Evolutionary conservation across 2,329 filamentous ascomycete species (phyloP), one percentile per base, ranked within the genome.

Genomic region (Curvularia sp.): DNA sequence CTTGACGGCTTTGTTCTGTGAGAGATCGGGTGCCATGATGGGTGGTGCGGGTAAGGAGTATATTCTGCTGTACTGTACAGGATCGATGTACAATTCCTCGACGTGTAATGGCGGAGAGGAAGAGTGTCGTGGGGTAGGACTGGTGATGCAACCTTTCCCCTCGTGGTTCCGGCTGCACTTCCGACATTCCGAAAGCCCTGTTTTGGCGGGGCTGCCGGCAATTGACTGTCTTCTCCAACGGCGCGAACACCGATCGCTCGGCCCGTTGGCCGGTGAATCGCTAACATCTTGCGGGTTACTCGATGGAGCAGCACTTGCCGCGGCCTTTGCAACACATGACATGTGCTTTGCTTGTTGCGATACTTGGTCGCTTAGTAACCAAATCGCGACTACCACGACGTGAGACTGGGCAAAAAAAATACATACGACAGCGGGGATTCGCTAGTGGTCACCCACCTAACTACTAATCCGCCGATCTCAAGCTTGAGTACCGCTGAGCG

Each of bases 11-110:
- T 68, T 70, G 59, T 76, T 74, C 27, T 74, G 67, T 54, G 86
- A 86, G 36, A 77, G 80, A 69, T 83, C 80, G 30, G 69, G 60
- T 1, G 84, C 84, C 36, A 85, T 85, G 34, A 9, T 41, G 10
- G 13, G 19, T 30, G 25, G n/a, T 50, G 21, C 34, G 3, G 5
- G 7, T 19, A 5, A 38, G 5, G n/a, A 32, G 3, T 1, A 36
- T 5, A 18, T 28, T 39, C 15, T n/a, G 15, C 10, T 28, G 18
- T 52, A 27, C n/a, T 36, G 27, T 28, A 32, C 38, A 54, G 10
- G 6, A 21, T n/a, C 36, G 42, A 38, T 42, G 18, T 23, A 12
- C n/a, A 15, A 19, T 10, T 23, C 4, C 45, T 21, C 28, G 28
- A 28, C 8, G 10, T 48, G 34, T 34, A 15, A 41, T 21, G 51